Conservation (phyloP, 257 asterid species). For the Coffea canephora region DNA sequence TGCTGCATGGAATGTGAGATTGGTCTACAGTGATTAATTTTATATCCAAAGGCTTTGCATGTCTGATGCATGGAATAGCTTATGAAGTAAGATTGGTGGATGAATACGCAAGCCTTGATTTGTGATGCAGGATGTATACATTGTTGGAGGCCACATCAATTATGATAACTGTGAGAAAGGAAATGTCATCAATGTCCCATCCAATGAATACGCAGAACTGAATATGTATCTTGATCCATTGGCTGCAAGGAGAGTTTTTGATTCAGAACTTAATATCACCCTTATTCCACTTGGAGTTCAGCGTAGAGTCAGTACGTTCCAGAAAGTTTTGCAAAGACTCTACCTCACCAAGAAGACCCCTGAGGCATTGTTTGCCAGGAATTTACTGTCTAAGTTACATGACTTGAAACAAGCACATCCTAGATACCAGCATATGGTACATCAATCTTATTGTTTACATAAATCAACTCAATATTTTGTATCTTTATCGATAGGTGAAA, state of each 20-base stretch:
- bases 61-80: neutral
- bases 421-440: slow-evolving; percentile 71
- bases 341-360: slow-evolving; percentile 50
- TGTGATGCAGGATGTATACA: slow-evolving; percentile 51
- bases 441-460: neutral
- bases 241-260: slow-evolving; percentile 63
- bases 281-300: slow-evolving; percentile 67
- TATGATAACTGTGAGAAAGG: slow-evolving; percentile 38
- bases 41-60: neutral
- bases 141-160: slow-evolving; percentile 75
- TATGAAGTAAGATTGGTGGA: neutral
- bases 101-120: neutral
- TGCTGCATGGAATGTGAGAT: neutral
- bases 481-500: neutral
- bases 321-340: slow-evolving; percentile 28
- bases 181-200: slow-evolving; percentile 58
- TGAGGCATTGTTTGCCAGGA: slow-evolving; percentile 46
- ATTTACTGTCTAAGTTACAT: slow-evolving; percentile 53
- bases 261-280: slow-evolving; percentile 51
- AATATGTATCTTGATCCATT: slow-evolving; percentile 84
- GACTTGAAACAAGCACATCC: slow-evolving; percentile 38
- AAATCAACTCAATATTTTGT: neutral
- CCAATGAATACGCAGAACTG: slow-evolving; percentile 62
- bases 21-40: neutral
- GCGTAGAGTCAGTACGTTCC: slow-evolving; percentile 42